Evolutionary conservation across 768 basidiomycete genomes (phyloP), one percentile per base, ranked within the genome.

Genomic region (Boletus pseudo-olivaceus): DNA sequence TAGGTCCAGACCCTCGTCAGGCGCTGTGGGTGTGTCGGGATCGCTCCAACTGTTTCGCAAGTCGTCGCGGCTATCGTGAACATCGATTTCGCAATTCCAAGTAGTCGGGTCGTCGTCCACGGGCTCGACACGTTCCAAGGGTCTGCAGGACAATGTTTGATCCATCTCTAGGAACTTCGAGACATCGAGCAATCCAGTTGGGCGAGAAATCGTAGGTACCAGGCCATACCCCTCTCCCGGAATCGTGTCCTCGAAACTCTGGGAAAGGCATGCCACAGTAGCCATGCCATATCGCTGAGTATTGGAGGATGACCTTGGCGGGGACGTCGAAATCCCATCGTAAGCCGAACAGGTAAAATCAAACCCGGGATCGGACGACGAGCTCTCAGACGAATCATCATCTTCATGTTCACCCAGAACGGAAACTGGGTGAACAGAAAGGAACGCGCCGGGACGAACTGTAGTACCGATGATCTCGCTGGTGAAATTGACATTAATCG

Each of bases 401-500:
- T 46, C 59, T 15, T 43, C 49, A 0, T 3, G 1, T 32, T 39
- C 38, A 1, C 35, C 56, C 4, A 53, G 53, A 6, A 65, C 32
- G 9, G 35, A 53, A 12, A 67, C n/a, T n/a, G n/a, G n/a, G n/a
- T n/a, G n/a, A n/a, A n/a, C n/a, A n/a, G 35, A 53, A 12, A 67
- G 55, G 53, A 64, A 66, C 2, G 33, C 8, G 7, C 54, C 46
- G 1, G 19, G n/a, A 1, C 53, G 62, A 15, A 38, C 27, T 1
- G 57, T 63, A 30, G 55, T 38, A 5, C 58, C 59, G 19, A 64
- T 67, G 35, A 62, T 27, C 9, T 50, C 8, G 33, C 51, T 65
- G 23, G 15, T 44, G 50, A 66, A 61, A 3, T 26, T 42, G 14
- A 64, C 14, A 10, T 38, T 39, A 5, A 45, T 47, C 4, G 29